Conservation (phyloP, 495 filamentous ascomycete genomes). For the Penicillium verhagenii region DNA sequence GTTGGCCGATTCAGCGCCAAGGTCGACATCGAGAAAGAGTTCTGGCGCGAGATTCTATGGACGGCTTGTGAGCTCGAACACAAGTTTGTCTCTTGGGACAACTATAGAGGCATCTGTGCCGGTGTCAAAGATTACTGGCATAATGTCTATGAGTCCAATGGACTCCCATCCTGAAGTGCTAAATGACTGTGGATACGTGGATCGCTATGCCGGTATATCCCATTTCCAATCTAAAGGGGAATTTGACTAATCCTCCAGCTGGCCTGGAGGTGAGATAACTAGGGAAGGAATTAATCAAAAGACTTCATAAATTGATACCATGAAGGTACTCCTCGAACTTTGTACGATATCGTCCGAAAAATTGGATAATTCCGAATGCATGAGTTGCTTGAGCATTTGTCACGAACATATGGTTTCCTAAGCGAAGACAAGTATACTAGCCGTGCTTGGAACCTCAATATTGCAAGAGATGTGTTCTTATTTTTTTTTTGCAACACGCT, state of each 20-base stretch:
- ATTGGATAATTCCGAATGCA: too few species aligned
- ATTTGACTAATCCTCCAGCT: neutral
- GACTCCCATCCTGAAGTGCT: constrained; percentile 6
- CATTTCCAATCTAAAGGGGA: neutral
- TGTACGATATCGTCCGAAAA: too few species aligned
- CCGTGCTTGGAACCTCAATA: too few species aligned
- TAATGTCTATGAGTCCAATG: constrained; percentile 16
- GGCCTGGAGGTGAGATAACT: neutral
- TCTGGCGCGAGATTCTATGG: constrained; percentile 51
- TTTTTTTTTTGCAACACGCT: neutral
- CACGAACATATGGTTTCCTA: too few species aligned
- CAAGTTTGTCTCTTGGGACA: constrained; percentile 38
- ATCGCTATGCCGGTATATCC: neutral
- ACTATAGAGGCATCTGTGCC: constrained; percentile 30
- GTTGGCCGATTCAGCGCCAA: constrained; percentile 30
- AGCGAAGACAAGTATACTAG: too few species aligned
- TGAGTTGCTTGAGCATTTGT: too few species aligned
- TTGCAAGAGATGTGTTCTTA: neutral
- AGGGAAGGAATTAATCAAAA: neutral
- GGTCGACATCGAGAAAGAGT: constrained; percentile 46
- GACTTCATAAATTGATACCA: too few species aligned
- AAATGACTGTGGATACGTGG: neutral
- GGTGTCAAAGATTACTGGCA: constrained; percentile 22
- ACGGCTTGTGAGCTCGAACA: constrained; percentile 47
- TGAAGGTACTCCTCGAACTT: too few species aligned